Evolutionary conservation across 116 monocot species (phyloP), one percentile per base, ranked within the genome.

Genomic region (Trichopus zeylanicus): DNA sequence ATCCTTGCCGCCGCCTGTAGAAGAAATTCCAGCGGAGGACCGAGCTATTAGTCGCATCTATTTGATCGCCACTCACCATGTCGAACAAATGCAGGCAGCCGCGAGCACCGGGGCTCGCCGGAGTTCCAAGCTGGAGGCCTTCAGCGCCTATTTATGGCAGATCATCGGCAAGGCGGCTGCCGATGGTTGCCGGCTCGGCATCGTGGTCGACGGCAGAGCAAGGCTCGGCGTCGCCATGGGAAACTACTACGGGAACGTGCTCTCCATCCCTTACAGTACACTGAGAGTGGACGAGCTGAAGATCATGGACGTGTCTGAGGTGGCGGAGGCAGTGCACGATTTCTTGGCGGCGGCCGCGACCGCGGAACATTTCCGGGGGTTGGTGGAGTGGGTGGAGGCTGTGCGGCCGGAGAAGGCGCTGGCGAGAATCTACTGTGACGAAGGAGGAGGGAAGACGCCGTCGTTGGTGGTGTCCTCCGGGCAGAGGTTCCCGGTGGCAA

Each of bases 301-400:
- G 6, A n/a, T 7, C 26, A 68, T 68, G 73, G 52, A 63, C 34
- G 63, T 76, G 15, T 2, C 18, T 0, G 70, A 70, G 46, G 76
- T 68, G 48, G 85, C 85, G 29, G 76, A 60, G n/a, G 62, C 29
- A 49, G 85, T 85, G 67, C 76, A 70, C 18, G 29, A 47, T 61
- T 53, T 48, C 62, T 37, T 85, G 53, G 38, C 16, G 31, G 47
- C 15, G 25, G 76, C 73, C 18, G 51, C 73, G 15, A 73, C 80
- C 0, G 60, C 46, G 24, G 73, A 80, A 29, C 85, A 85, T 52
- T 85, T 85, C 56, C 60, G 34, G 13, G 73, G 67, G 21, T 47
- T 85, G 46, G 61, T 85, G 19, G 85, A 85, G 66, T 85, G 76
- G 76, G 80, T 85, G 59, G 85, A 85, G 70, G 18, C 58, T 31